Evolutionary conservation across 257 asterid species (phyloP), one percentile per base, ranked within the genome.

Genomic region (Forsythia suspensa): DNA sequence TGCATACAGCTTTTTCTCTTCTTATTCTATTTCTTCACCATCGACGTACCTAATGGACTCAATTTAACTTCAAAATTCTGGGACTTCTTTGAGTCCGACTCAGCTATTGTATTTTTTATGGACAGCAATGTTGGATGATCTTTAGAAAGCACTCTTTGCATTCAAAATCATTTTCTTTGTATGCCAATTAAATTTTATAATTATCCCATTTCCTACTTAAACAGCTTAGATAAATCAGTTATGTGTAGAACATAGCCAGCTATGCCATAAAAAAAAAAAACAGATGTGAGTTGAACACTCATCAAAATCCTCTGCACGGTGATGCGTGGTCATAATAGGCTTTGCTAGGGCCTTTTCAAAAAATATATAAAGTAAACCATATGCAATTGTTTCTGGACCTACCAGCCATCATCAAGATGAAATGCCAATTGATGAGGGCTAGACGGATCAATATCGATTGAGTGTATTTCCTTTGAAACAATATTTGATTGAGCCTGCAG

Each of bases 351-450:
- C 43, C 72, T 76, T 59, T 34, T 4, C 59, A 51, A 73, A 80
- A 68, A 40, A 66, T 48, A 71, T 29, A 5, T 39, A 69, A 70
- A 76, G 59, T n/a, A 43, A 71, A 61, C 37, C 38, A 20, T 66
- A 76, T 72, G 37, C 51, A 78, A 72, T 74, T 82, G 78, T 76
- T 68, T 73, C 72, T 74, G 73, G 51, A 87, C 90, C 75, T 87
- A 95, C 99, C 99, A 95, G 79, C 98, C 97, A 84, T 95, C 97
- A n/a, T 95, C 99, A 70, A 95, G 97, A 90, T 92, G 98, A 85
- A 95, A 95, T 82, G 97, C 97, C 86, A 95, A 82, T 85, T 95
- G 99, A 80, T 88, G 74, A 77, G 96, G 95, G 88, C 95, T 88
- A 77, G 96, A 88, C 76, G 98, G 99, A 85, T 95, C 88, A 77